Evolutionary conservation across 208 protist species (phyloP), one percentile per base, ranked within the genome.

Genomic region (Crithidia brevicula): DNA sequence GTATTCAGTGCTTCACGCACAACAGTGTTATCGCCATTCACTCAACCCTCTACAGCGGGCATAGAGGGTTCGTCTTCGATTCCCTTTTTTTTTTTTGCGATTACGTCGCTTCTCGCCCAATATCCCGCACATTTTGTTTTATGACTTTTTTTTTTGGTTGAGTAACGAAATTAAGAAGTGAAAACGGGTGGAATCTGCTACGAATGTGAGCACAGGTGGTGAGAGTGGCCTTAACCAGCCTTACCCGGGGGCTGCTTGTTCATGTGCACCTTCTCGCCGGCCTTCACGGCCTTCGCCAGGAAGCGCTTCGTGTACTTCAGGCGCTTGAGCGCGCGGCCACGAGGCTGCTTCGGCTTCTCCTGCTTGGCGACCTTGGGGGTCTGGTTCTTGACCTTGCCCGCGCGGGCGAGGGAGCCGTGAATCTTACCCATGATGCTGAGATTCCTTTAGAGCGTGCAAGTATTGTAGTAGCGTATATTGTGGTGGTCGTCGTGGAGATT

Each of bases 321-420:
- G 81, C 98, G 95, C 86, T 98, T 98, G 86, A 99, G 98, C 38
- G 96, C 97, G 74, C 98, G 97, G 68, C 98, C 97, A 67, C 90
- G 89, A 46, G 92, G 84, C 76, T 91, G 83, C 89, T 98, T 98
- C 67, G 93, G 87, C 91, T 98, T 98, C 81, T 99, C 97, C 81
- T 92, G 72, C 72, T 98, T 96, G 72, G 82, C 81, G 50, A 99
- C 96, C 86, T 99, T 99, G 74, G 98, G 98, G 74, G 98, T 99
- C 91, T 98, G 97, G 84, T 98, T 98, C 81, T 96, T 95, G 71
- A 99, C 98, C 92, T 99, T 99, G 90, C 98, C 98, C 74, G 97
- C 98, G 89, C 97, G 96, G 67, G 96, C 94, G 61, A 99, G 91
- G 64, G 94, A 97, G 72, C 97, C 96, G 96, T 99, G 97, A 62